Conservation (phyloP, 805 yeast genomes). For the Metschnikowia gruessii region DNA sequence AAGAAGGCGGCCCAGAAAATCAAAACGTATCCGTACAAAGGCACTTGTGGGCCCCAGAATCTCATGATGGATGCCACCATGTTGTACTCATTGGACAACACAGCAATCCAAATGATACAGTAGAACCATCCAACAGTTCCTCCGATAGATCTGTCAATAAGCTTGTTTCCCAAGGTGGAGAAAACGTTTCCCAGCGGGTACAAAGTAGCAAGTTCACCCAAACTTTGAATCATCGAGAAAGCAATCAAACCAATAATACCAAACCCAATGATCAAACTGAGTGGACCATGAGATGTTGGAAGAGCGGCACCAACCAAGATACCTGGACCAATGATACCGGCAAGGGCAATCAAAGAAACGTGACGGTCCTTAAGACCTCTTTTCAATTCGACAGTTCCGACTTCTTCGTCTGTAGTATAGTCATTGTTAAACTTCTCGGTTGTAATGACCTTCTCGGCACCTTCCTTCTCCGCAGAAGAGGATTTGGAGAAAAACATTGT, state of each 20-base stretch:
- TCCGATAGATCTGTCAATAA: constrained; percentile 55
- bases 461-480: neutral
- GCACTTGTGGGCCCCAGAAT: constrained; percentile 50
- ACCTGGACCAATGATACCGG: constrained; percentile 63
- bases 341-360: constrained; percentile 49
- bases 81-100: constrained; percentile 53
- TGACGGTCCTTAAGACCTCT: constrained; percentile 50
- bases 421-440: constrained; percentile 8
- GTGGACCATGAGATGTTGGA: constrained; percentile 51
- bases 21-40: constrained; percentile 53
- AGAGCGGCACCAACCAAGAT: constrained; percentile 51
- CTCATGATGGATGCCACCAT: constrained; percentile 48
- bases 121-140: constrained; percentile 54
- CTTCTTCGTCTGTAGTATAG: constrained; percentile 11
- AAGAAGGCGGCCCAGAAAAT: constrained; percentile 53
- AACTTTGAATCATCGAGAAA: constrained; percentile 50
- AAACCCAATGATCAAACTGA: constrained; percentile 50
- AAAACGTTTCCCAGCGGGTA: constrained; percentile 53
- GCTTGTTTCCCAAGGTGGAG: constrained; percentile 49
- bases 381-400: constrained; percentile 30
- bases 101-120: constrained; percentile 55
- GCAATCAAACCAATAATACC: constrained; percentile 52
- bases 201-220: constrained; percentile 55
- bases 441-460: constrained; percentile 3
- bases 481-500: constrained; percentile 6